These are phyloP conservation scores for Fusarium guadeloupense DNA, from an alignment of 2,329 filamentous ascomycete genomes.

Conservation along the genomic window DNA sequence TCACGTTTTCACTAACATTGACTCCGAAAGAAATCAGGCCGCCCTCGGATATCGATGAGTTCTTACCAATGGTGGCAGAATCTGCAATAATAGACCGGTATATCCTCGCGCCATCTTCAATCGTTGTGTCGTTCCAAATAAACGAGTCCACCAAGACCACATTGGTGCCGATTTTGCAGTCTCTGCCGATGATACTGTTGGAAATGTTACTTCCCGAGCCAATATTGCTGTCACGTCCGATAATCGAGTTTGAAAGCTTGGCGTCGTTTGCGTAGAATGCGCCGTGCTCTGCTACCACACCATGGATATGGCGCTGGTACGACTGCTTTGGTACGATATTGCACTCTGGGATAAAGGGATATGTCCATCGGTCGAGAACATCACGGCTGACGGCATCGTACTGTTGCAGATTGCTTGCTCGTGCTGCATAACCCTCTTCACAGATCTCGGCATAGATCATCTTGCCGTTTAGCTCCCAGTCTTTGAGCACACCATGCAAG, in stretches of 20 bases:
- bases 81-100: constrained; percentile 80
- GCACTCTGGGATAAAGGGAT: constrained; percentile 87
- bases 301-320: constrained; percentile 75
- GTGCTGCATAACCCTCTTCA: constrained; percentile 82
- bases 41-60: constrained; percentile 74
- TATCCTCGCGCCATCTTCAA: constrained; percentile 79
- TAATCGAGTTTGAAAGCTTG: constrained; percentile 73
- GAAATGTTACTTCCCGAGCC: constrained; percentile 75
- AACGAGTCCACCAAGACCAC: constrained; percentile 82
- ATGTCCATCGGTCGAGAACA: constrained; percentile 86
- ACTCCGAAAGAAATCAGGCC: constrained; percentile 84
- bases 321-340: constrained; percentile 82
- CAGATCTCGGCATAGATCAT: constrained; percentile 93
- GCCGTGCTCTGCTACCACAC: constrained; percentile 80
- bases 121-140: constrained; percentile 84
- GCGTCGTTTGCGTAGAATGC: constrained; percentile 79
- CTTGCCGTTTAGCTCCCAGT: constrained; percentile 96
- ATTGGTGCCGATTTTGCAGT: constrained; percentile 87
- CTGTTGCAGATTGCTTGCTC: constrained; percentile 84
- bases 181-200: constrained; percentile 82
- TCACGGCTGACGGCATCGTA: constrained; percentile 92
- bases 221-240: constrained; percentile 80
- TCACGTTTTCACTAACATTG: constrained; percentile 70
- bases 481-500: constrained; percentile 90
- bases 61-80: constrained; percentile 74